Evolutionary conservation across 2,329 filamentous ascomycete genomes (phyloP).

Genomic region (Sclerotinia spermophila): DNA sequence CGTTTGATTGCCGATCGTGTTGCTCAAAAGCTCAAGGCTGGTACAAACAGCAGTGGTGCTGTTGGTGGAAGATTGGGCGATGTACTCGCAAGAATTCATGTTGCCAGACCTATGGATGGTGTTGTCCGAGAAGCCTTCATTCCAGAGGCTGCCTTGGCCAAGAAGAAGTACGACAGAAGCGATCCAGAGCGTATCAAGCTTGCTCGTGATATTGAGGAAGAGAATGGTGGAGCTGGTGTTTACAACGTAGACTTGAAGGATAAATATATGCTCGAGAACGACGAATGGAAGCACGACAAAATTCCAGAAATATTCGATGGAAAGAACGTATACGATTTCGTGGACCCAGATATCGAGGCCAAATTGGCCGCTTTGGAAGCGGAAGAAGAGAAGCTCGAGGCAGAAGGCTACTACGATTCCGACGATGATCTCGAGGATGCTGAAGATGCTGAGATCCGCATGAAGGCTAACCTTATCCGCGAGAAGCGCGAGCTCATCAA

Average conservation of each 20-base stretch:
- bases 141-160: constrained; percentile 74
- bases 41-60: constrained; percentile 70
- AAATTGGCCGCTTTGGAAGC: constrained; percentile 91
- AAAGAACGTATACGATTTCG: constrained; percentile 95
- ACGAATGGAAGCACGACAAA: constrained; percentile 94
- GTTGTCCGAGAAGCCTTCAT: constrained; percentile 78
- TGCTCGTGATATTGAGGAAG: constrained; percentile 82
- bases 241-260: constrained; percentile 91
- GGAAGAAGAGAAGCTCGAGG: constrained; percentile 89
- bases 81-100: constrained; percentile 91
- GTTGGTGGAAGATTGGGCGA: constrained; percentile 82
- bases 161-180: constrained; percentile 84
- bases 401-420: constrained; percentile 89
- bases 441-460: constrained; percentile 79
- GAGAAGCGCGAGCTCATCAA: constrained; percentile 91
- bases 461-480: constrained; percentile 92
- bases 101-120: constrained; percentile 87
- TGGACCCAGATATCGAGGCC: constrained; percentile 93
- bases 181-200: constrained; percentile 81
- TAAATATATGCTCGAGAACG: constrained; percentile 81
- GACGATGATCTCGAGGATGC: constrained; percentile 78
- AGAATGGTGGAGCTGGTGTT: constrained; percentile 92
- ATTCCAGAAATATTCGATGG: constrained; percentile 92
- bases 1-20: constrained; percentile 89
- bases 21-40: constrained; percentile 92